Conservation (phyloP, 345 rosid genomes). For the Cardamine chenopodiifolia region DNA sequence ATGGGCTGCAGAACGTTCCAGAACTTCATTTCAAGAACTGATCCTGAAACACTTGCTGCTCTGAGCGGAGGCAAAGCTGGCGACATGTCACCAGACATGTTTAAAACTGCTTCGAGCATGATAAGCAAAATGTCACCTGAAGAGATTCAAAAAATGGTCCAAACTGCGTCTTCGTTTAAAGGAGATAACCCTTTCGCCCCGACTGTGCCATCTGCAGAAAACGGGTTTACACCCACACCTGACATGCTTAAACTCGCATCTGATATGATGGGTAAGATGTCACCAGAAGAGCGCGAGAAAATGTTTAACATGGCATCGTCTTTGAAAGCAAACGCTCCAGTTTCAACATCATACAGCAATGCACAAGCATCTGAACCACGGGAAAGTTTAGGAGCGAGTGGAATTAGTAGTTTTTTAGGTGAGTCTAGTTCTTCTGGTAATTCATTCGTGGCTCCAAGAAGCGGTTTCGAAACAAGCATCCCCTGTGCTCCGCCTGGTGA, state of each 20-base stretch:
- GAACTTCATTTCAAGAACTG: constrained; percentile 71
- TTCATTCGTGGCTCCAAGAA: constrained; percentile 49
- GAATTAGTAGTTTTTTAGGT: constrained; percentile 41
- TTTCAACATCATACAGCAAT: constrained; percentile 42
- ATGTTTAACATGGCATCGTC: constrained; percentile 90
- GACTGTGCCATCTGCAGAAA: constrained; percentile 43
- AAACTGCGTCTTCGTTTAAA: constrained; percentile 73
- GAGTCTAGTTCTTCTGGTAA: constrained; percentile 59
- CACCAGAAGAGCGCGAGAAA: constrained; percentile 74
- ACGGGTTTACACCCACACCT: constrained; percentile 57
- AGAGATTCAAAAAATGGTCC: constrained; percentile 84
- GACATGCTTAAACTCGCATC: constrained; percentile 84
- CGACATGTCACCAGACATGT: constrained; percentile 80
- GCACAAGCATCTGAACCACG: constrained; percentile 39
- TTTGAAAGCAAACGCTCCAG: constrained; percentile 48
- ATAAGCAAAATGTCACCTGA: constrained; percentile 87
- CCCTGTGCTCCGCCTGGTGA: constrained; percentile 62
- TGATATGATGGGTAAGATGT: constrained; percentile 82
- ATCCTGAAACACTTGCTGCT: constrained; percentile 72
- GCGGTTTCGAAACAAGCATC: constrained; percentile 51
- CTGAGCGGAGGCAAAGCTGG: constrained; percentile 74
- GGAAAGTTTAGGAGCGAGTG: constrained; percentile 42
- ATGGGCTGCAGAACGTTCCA: constrained; percentile 65
- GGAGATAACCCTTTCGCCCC: constrained; percentile 51
- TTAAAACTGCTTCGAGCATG: constrained; percentile 82